A percentile compares a stretch with the other conserved stretches of the same genome.
Evolutionary conservation across 2,329 filamentous ascomycete genomes (phyloP).

Genomic region (Colletotrichum tropicicola): DNA sequence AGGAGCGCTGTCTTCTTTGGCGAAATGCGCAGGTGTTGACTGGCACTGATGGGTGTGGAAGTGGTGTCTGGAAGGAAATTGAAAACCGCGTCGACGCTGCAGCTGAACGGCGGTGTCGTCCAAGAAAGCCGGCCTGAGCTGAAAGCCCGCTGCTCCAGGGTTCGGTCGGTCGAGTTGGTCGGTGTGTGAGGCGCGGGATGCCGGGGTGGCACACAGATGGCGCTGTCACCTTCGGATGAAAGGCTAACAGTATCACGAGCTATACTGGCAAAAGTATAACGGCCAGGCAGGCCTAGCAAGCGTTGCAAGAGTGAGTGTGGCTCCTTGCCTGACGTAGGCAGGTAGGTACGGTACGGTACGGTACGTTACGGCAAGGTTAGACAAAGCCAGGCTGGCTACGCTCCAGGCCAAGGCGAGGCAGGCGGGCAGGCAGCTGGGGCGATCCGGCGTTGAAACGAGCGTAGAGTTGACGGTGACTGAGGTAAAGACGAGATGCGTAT

Average conservation of each 20-base stretch:
- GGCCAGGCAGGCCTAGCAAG: too few relatives aligned
- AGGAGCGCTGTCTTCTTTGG: neutral
- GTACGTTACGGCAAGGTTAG: too few relatives aligned
- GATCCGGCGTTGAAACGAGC: neutral
- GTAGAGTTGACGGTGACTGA: neutral
- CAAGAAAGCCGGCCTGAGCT: neutral
- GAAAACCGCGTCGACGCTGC: neutral
- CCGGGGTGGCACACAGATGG: neutral
- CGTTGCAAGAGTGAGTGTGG: too few relatives aligned
- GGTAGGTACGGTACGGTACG: too few relatives aligned
- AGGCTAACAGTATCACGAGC: neutral
- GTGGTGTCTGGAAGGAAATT: neutral
- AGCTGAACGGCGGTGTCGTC: neutral
- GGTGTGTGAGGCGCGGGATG: neutral
- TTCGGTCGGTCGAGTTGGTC: neutral
- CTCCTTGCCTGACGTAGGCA: too few relatives aligned
- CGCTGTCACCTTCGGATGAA: slow-evolving; percentile 3
- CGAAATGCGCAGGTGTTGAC: neutral
- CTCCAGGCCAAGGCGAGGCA: too few relatives aligned
- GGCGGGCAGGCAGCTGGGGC: neutral
- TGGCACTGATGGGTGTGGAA: neutral
- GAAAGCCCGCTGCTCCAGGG: neutral
- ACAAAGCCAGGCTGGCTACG: neutral
- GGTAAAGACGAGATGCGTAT: neutral
- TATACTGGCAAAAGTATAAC: neutral